A percentile compares a stretch with the other conserved stretches of the same genome.
Conservation (phyloP, 2,329 filamentous ascomycete genomes). For the Fusarium palustre region DNA sequence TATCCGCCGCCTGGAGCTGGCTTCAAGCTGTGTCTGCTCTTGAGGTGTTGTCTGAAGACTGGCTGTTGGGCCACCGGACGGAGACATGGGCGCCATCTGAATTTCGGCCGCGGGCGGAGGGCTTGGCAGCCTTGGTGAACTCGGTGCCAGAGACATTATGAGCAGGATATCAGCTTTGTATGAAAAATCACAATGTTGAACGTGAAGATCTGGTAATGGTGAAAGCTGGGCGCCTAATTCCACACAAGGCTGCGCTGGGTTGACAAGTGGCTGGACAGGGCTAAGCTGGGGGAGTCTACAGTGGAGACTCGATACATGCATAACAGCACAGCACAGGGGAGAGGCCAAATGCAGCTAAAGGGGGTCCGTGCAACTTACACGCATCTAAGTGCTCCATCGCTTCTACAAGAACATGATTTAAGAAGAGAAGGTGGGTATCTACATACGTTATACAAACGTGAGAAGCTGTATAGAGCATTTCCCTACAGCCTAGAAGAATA, state of each 20-base stretch:
- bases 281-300: conserved; percentile 15
- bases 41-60: conserved; percentile 71
- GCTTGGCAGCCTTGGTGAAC: conserved; percentile 91
- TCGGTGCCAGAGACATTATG: conserved; percentile 72
- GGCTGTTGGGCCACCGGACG: conserved; percentile 67
- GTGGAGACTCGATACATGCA: conserved; percentile 42
- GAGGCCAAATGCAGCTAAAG: conserved; percentile 35
- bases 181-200: conserved; percentile 18
- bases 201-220: conserved; percentile 24
- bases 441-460: background rate
- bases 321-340: conserved; percentile 6
- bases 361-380: conserved; percentile 37
- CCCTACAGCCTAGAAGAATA: background rate
- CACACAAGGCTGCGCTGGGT: conserved; percentile 34
- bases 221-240: conserved; percentile 32
- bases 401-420: conserved; percentile 12
- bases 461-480: background rate
- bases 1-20: conserved; percentile 84
- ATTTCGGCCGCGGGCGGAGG: conserved; percentile 95
- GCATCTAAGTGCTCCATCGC: conserved; percentile 12
- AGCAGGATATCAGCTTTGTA: conserved; percentile 16
- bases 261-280: conserved; percentile 32
- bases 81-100: conserved; percentile 85
- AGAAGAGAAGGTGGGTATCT: conserved; percentile 3
- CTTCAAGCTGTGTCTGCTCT: conserved; percentile 73